phyloP scores from a whole-genome alignment of 1,139 yeast genomes.

The Suhomyces guaymorum region DNA sequence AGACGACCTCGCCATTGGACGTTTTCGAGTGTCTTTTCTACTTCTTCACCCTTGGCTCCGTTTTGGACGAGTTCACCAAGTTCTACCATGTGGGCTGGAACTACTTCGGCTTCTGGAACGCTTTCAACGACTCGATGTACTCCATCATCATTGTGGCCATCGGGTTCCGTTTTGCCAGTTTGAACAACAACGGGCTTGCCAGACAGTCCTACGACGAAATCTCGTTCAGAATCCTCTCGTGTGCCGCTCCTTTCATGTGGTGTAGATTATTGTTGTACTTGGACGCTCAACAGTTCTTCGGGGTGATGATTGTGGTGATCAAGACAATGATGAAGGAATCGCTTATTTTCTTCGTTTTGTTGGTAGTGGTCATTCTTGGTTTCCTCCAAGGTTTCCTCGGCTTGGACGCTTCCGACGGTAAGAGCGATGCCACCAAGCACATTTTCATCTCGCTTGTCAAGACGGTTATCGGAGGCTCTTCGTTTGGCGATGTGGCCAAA shows the following conservation, averaged over 20 bases:
- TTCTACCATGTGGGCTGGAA: conserved; percentile 73
- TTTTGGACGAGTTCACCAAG: conserved; percentile 68
- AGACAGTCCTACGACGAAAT: conserved; percentile 56
- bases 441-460: conserved; percentile 67
- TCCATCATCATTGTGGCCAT: conserved; percentile 53
- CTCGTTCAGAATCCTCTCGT: conserved; percentile 69
- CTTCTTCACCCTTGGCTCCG: conserved; percentile 64
- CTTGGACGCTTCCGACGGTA: conserved; percentile 84
- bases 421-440: conserved; percentile 66
- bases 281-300: conserved; percentile 81
- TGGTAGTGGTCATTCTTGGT: conserved; percentile 71
- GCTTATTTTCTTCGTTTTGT: conserved; percentile 71
- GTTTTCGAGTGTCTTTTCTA: conserved; percentile 58
- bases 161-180: conserved; percentile 52
- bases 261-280: conserved; percentile 70
- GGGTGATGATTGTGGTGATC: conserved; percentile 83
- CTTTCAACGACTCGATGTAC: conserved; percentile 73
- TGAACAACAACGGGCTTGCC: conserved; percentile 20
- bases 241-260: conserved; percentile 91
- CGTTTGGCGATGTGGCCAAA: conserved; percentile 65
- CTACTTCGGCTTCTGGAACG: conserved; percentile 79
- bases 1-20: conserved; percentile 34
- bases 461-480: conserved; percentile 72
- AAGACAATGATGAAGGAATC: conserved; percentile 89
- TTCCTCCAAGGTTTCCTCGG: conserved; percentile 87